Evolutionary conservation across 2,329 filamentous ascomycete species (phyloP).

Genomic region (Aspergillus vadensis): DNA sequence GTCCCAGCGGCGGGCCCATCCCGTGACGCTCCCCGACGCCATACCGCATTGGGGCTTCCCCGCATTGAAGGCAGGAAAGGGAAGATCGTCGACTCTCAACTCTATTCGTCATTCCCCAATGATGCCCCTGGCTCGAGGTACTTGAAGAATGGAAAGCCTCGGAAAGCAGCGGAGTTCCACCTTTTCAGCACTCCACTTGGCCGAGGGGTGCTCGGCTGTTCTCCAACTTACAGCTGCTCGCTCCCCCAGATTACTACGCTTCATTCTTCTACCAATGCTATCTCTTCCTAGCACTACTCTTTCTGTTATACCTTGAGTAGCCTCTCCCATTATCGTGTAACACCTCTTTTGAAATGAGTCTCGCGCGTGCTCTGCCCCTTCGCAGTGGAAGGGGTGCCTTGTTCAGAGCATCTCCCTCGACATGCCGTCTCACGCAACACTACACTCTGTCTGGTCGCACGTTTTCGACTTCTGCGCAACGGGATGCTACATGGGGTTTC

Average conservation of each 20-base stretch:
- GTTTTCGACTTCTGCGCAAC: conserved; percentile 52
- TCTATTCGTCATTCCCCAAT: background rate
- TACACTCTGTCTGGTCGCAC: conserved; percentile 23
- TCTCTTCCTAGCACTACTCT: background rate
- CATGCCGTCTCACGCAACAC: background rate
- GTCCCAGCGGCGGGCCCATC: background rate
- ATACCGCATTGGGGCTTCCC: conserved; percentile 19
- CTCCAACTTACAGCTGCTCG: background rate
- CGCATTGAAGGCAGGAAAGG: conserved; percentile 17
- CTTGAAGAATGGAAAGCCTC: conserved; percentile 11
- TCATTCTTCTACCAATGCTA: background rate
- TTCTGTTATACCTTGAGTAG: background rate
- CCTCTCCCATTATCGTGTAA: background rate
- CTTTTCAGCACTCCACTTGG: background rate
- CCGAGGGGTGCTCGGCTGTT: background rate
- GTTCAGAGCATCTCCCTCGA: conserved; percentile 10
- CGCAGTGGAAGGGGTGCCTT: conserved; percentile 15
- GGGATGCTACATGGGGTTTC: conserved; percentile 59
- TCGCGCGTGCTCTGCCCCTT: conserved; percentile 16
- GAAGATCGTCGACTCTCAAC: background rate
- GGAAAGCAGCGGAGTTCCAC: conserved; percentile 17
- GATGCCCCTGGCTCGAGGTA: background rate
- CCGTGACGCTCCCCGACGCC: conserved; percentile 13
- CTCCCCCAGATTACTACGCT: background rate
- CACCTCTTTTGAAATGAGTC: conserved; percentile 18